Percentiles rank a stretch among this genome's conserved stretches.
These are phyloP conservation scores for Fusarium staphyleae DNA, from an alignment of 2,329 filamentous ascomycete species.

Conservation along the genomic window DNA sequence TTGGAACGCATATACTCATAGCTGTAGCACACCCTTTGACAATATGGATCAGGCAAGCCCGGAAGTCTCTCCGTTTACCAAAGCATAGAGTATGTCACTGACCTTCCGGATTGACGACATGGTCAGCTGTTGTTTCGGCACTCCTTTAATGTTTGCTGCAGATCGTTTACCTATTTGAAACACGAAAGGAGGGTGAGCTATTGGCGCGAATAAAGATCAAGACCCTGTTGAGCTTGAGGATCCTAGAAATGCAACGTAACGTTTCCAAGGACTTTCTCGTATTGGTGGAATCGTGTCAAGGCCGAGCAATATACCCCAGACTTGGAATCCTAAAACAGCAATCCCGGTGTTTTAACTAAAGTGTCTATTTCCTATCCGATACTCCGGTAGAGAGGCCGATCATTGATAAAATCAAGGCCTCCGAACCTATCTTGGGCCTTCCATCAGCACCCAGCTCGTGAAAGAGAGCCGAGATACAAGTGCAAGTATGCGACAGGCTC, in stretches of 20 bases:
- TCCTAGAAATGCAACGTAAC: background rate
- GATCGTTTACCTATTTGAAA: slow-evolving; percentile 17
- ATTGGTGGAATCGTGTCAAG: slow-evolving; percentile 7
- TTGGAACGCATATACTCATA: background rate
- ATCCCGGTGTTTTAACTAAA: slow-evolving; percentile 2
- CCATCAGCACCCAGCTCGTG: too few relatives aligned
- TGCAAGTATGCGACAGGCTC: slow-evolving; percentile 1
- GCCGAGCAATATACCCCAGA: slow-evolving; percentile 3
- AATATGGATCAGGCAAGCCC: slow-evolving; percentile 2
- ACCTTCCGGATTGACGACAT: slow-evolving; percentile 5
- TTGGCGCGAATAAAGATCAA: slow-evolving; percentile 7
- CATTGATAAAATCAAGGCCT: background rate
- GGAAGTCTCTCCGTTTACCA: background rate
- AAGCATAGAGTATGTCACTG: background rate
- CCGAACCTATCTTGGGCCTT: background rate
- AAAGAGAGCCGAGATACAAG: background rate
- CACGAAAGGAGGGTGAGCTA: background rate
- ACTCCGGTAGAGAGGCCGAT: background rate
- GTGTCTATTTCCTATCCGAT: background rate
- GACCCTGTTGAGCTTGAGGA: slow-evolving; percentile 1
- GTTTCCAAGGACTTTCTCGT: background rate
- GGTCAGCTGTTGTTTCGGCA: slow-evolving; percentile 1
- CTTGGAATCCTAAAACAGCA: background rate
- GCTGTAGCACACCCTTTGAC: background rate
- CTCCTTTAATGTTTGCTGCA: slow-evolving; percentile 7